A percentile compares a stretch with the other conserved stretches of the same genome.
Evolutionary conservation across 2,329 filamentous ascomycete species (phyloP).

Genomic region (Alternaria arborescens): DNA sequence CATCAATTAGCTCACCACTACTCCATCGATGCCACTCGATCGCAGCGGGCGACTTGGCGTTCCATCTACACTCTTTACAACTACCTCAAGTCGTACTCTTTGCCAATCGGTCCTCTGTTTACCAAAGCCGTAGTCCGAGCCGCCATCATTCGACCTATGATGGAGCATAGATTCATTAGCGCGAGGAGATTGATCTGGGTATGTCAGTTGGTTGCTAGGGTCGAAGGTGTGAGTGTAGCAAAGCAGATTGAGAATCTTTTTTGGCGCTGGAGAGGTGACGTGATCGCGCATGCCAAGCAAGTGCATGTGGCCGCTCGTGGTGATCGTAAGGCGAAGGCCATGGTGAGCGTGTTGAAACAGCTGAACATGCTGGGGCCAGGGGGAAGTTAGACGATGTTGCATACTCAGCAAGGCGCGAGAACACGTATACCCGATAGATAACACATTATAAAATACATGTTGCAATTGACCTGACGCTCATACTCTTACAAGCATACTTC

Average conservation of each 20-base stretch:
- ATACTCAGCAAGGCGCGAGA: neutral
- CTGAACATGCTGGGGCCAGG: constrained; percentile 31
- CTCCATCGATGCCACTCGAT: constrained; percentile 36
- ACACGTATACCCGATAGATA: constrained; percentile 1
- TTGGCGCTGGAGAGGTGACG: constrained; percentile 38
- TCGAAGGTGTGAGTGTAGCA: constrained; percentile 41
- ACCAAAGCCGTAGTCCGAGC: constrained; percentile 39
- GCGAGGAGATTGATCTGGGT: constrained; percentile 42
- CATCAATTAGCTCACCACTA: constrained; percentile 48
- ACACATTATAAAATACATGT: neutral
- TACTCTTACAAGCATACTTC: neutral
- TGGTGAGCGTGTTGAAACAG: constrained; percentile 41
- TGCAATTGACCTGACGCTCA: neutral
- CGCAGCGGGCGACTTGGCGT: constrained; percentile 32
- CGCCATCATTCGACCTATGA: constrained; percentile 37
- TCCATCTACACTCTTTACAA: constrained; percentile 40
- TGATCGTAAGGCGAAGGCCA: constrained; percentile 29
- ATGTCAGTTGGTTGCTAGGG: constrained; percentile 36
- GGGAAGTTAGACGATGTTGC: neutral
- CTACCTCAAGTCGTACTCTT: constrained; percentile 31
- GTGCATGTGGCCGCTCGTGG: constrained; percentile 29
- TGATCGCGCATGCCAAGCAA: constrained; percentile 37
- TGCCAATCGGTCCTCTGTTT: constrained; percentile 41
- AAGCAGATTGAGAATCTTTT: constrained; percentile 39
- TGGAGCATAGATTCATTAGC: constrained; percentile 41